Percentiles rank a stretch among this genome's conserved stretches.
Evolutionary conservation across 768 basidiomycete species (phyloP).

Genomic region (Amanita polypyramis): DNA sequence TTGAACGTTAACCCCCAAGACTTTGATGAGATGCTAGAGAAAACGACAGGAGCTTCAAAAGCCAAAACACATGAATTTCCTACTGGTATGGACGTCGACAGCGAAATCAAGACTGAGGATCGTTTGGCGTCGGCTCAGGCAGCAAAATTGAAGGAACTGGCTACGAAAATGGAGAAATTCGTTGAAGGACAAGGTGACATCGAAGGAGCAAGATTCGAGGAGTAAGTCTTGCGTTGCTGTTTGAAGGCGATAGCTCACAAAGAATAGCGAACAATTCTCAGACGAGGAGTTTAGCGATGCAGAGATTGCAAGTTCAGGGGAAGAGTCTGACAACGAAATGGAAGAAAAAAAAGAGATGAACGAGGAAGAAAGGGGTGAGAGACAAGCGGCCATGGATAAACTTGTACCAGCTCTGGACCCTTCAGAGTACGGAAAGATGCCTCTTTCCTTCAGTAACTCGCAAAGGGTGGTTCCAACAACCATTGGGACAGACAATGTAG

Average conservation of each 20-base stretch:
- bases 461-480: conserved; percentile 48
- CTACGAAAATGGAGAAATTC: conserved; percentile 81
- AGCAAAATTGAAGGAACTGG: conserved; percentile 59
- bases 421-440: conserved; percentile 86
- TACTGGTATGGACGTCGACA: conserved; percentile 43
- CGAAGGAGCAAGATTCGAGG: conserved; percentile 82
- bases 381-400: conserved; percentile 61
- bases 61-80: conserved; percentile 9
- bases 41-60: conserved; percentile 22
- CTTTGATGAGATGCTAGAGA: conserved; percentile 65
- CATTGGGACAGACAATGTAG: conserved; percentile 27
- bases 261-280: conserved; percentile 51
- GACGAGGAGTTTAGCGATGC: conserved; percentile 55
- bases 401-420: conserved; percentile 74
- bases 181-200: conserved; percentile 84
- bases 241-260: conserved; percentile 5
- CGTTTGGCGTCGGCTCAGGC: conserved; percentile 56
- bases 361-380: conserved; percentile 23
- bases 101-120: conserved; percentile 30
- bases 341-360: conserved; percentile 14
- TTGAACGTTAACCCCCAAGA: conserved; percentile 66
- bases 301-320: conserved; percentile 33
- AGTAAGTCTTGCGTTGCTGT: conserved; percentile 43
- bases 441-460: conserved; percentile 57
- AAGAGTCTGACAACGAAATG: conserved; percentile 31